Evolutionary conservation across 768 basidiomycete species (phyloP).

Genomic region (Hygrocybe coccinea): DNA sequence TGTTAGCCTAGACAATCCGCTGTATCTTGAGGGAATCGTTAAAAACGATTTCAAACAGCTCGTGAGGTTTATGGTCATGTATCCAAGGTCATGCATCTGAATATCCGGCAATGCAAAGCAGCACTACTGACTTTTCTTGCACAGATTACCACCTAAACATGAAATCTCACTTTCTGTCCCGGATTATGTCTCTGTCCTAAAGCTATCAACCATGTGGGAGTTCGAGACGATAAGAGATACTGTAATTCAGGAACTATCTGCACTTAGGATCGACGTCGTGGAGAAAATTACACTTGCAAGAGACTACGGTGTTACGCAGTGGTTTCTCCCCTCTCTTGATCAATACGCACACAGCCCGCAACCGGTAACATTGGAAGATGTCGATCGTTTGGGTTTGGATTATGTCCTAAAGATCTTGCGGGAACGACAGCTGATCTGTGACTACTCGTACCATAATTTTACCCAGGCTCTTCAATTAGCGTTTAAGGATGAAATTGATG

Average conservation of each 20-base stretch:
- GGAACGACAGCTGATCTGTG: not conserved
- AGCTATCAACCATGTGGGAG: constrained; percentile 6
- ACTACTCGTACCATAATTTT: constrained; percentile 21
- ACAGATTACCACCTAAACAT: no score
- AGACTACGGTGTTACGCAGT: not conserved
- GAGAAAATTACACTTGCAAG: not conserved
- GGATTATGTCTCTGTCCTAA: constrained; percentile 4
- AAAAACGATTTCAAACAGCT: constrained; percentile 5
- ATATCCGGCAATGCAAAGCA: constrained; percentile 14
- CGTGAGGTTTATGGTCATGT: constrained; percentile 3
- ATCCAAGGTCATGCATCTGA: constrained; percentile 1
- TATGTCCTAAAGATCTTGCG: not conserved
- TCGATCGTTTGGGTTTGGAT: constrained; percentile 19
- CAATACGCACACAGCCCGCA: constrained; percentile 15
- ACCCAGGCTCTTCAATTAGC: no score
- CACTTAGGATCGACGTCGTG: not conserved
- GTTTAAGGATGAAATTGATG: constrained; percentile 22
- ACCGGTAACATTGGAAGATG: constrained; percentile 27
- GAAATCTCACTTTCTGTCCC: not conserved
- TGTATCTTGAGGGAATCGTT: constrained; percentile 7
- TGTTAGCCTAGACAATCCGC: constrained; percentile 4
- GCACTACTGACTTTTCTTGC: not conserved
- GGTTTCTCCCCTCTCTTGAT: not conserved
- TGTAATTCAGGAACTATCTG: not conserved
- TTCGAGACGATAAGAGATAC: constrained; percentile 11